Conservation (phyloP, 306 rosid species). For the Boehmeria nivea region DNA sequence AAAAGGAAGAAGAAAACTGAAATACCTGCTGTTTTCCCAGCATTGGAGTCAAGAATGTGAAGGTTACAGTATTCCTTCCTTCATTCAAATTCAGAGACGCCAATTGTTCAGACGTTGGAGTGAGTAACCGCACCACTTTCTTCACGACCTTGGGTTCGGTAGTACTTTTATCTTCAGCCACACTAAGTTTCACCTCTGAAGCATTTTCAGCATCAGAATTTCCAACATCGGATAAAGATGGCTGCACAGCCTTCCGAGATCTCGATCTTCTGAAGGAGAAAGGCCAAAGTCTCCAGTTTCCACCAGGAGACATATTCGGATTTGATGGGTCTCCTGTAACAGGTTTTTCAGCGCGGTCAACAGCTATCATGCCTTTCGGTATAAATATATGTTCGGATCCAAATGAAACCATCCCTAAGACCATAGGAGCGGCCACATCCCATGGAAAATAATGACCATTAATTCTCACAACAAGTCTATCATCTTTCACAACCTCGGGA, state of each 20-base stretch:
- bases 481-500: slow-evolving; percentile 22
- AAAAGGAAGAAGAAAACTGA: neutral
- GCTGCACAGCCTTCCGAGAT: slow-evolving; percentile 30
- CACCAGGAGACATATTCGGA: slow-evolving; percentile 29
- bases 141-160: slow-evolving; percentile 30
- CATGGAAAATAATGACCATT: slow-evolving; percentile 22
- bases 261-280: slow-evolving; percentile 50
- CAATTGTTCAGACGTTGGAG: slow-evolving; percentile 85
- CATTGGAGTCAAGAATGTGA: slow-evolving; percentile 73
- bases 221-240: slow-evolving; percentile 28
- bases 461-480: slow-evolving; percentile 30
- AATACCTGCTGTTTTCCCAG: slow-evolving; percentile 74
- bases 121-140: slow-evolving; percentile 39
- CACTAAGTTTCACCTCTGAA: slow-evolving; percentile 30
- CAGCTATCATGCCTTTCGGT: slow-evolving; percentile 25
- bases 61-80: slow-evolving; percentile 71
- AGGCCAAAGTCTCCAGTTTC: slow-evolving; percentile 88
- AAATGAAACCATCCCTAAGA: slow-evolving; percentile 30
- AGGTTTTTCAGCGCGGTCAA: slow-evolving; percentile 43
- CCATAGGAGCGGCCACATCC: slow-evolving; percentile 29
- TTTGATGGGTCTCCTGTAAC: slow-evolving; percentile 57
- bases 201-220: slow-evolving; percentile 30
- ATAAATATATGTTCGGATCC: slow-evolving; percentile 25
- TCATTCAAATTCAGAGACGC: slow-evolving; percentile 85
- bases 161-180: slow-evolving; percentile 26